Percentiles rank a stretch among this genome's conserved stretches.
These are phyloP conservation scores for Arachis monticola DNA, from an alignment of 331 rosid species.

Conservation along the genomic window DNA sequence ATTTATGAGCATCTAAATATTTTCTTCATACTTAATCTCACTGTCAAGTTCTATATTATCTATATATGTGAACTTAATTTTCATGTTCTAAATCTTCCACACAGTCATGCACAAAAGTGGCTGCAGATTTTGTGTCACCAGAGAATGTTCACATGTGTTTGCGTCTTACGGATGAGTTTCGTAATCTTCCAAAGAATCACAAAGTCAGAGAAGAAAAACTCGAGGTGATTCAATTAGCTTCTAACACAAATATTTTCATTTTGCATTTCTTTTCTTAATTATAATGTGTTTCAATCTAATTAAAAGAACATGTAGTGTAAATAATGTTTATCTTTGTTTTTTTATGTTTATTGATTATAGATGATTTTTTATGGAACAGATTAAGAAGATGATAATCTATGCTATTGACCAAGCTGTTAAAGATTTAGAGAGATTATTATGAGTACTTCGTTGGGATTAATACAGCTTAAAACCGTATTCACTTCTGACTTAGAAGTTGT, in stretches of 20 bases:
- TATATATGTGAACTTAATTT: background rate
- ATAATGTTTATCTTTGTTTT: background rate
- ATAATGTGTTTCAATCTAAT: background rate
- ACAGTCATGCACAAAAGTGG: constrained; percentile 86
- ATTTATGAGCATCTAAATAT: too few relatives aligned
- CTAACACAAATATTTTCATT: too few relatives aligned
- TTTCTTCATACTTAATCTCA: background rate
- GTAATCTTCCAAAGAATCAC: constrained; percentile 72
- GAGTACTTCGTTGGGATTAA: constrained; percentile 19
- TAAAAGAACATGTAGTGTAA: background rate
- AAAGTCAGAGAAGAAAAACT: constrained; percentile 81
- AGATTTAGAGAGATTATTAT: constrained; percentile 45
- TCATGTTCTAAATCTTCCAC: constrained; percentile 25
- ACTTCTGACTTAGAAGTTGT: background rate
- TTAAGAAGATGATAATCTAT: constrained; percentile 70
- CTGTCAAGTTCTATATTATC: background rate
- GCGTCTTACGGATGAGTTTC: constrained; percentile 64
- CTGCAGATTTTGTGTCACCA: constrained; percentile 80
- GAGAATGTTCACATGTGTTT: constrained; percentile 69
- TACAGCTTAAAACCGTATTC: constrained; percentile 8
- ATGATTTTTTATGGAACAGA: constrained; percentile 52
- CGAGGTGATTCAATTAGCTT: constrained; percentile 53
- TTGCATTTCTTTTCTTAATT: background rate
- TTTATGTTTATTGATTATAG: background rate
- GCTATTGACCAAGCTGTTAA: constrained; percentile 55